Conservation (phyloP, 1,284 basidiomycete genomes). For the Ganoderma boninense region DNA sequence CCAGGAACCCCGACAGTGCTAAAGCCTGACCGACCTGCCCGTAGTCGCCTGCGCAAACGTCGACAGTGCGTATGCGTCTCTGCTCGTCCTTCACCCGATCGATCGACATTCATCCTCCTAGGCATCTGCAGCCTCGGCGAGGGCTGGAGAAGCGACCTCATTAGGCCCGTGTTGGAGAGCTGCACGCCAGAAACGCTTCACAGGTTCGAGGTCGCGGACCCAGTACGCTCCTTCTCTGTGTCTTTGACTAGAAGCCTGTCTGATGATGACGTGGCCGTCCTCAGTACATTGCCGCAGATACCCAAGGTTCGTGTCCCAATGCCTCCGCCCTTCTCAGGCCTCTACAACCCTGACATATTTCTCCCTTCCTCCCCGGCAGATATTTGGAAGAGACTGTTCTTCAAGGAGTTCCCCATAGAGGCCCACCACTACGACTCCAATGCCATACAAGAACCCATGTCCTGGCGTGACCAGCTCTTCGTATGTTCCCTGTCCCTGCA, state of each 20-base stretch:
- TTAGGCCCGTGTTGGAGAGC: constrained; percentile 74
- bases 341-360: constrained; percentile 27
- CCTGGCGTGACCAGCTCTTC: constrained; percentile 75
- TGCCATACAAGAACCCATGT: constrained; percentile 54
- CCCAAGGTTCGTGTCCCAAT: constrained; percentile 55
- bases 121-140: constrained; percentile 45
- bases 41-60: constrained; percentile 62
- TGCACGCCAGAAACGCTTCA: constrained; percentile 75
- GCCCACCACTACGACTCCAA: constrained; percentile 53
- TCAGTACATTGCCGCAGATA: constrained; percentile 66
- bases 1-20: constrained; percentile 23
- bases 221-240: constrained; percentile 54
- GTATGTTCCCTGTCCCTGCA: constrained; percentile 51
- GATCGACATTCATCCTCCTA: constrained; percentile 18
- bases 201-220: constrained; percentile 71
- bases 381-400: constrained; percentile 74
- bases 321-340: constrained; percentile 9
- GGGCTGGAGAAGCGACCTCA: constrained; percentile 65
- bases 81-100: neutral
- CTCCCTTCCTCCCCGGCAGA: constrained; percentile 50
- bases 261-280: constrained; percentile 14
- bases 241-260: neutral
- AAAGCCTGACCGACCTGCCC: constrained; percentile 30
- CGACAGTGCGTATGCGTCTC: constrained; percentile 52
- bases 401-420: constrained; percentile 61